Evolutionary conservation across 2,329 filamentous ascomycete species (phyloP), one percentile per base, ranked within the genome.

Genomic region (Trichoderma aggressivum): DNA sequence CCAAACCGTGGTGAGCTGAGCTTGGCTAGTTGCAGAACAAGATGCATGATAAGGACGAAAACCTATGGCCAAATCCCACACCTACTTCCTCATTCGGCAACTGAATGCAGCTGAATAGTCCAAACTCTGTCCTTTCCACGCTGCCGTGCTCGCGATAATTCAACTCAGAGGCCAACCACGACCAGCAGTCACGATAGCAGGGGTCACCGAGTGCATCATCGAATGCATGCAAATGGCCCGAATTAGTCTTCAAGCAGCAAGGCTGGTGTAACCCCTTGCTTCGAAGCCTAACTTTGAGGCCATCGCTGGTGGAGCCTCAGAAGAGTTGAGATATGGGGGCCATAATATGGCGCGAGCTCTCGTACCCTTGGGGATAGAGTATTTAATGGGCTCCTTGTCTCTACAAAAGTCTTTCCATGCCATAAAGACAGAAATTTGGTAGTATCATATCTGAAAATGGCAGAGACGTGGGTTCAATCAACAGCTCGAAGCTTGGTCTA

Each of bases 401-500:
- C 16, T 43, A 16, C 30, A 7, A 43, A 1, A 43, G 39, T 0
- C 0, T 5, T 30, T 26, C 12, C 3, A 1, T 16, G 43, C 16
- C 24, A 21, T 28, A 30, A 28, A 30, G 24, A 2, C 34, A 43
- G 7, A 7, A 24, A 16, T 30, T 12, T 16, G 12, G 12, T 12
- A 1, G 7, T 21, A 18, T 24, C n/a, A 7, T 1, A 28, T 32
- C 3, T 39, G 3, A 14, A 62, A 34, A 72, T 72, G 71, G 18
- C 63, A 16, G 73, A 74, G 24, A 71, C 64, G 14, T 74, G 73
- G 73, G 30, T 70, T 28, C 73, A 74, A 14, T 60, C 64, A 14
- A 59, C 66, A 26, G 69, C 73, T 32, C 64, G 73, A 28, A 59
- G 24, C 6, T 6, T 69, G 10, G 61, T 73, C 24, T 67, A 67